Conservation (phyloP, 192 early-diverging fungal species). For the Neocallimastix lanati region DNA sequence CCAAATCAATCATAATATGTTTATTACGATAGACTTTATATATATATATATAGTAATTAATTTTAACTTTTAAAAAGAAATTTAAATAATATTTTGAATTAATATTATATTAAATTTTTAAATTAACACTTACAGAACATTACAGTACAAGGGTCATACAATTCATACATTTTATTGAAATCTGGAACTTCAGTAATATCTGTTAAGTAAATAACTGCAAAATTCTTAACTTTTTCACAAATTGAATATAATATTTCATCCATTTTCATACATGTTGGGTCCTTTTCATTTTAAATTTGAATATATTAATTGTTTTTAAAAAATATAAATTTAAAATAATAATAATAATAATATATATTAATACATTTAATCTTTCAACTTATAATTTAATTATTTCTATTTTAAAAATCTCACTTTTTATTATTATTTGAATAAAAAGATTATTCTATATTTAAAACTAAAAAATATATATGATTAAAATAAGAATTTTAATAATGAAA, state of each 20-base stretch:
- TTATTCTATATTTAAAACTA: too few relatives aligned
- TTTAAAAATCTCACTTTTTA: not conserved
- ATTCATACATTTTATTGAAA: slow-evolving; percentile 93
- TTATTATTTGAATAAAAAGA: not conserved
- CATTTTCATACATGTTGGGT: slow-evolving; percentile 90
- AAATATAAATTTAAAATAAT: too few relatives aligned
- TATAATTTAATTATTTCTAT: not conserved
- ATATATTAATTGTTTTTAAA: too few relatives aligned
- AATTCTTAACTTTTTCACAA: slow-evolving; percentile 93
- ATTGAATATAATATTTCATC: slow-evolving; percentile 87
- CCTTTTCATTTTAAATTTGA: slow-evolving; percentile 13
- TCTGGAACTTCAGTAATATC: slow-evolving; percentile 91
- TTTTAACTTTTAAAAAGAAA: slow-evolving; percentile 1
- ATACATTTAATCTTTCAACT: too few relatives aligned
- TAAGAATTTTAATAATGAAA: not conserved
- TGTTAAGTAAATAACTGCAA: slow-evolving; percentile 91
- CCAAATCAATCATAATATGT: slow-evolving; percentile 97
- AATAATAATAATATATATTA: too few relatives aligned
- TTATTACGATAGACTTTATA: slow-evolving; percentile 61
- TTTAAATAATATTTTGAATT: not conserved
- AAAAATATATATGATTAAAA: not conserved
- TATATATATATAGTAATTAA: slow-evolving; percentile 2
- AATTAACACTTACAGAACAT: slow-evolving; percentile 57
- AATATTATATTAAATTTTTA: not conserved
- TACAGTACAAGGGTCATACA: slow-evolving; percentile 92